Evolutionary conservation across 305 asterid genomes (phyloP), one percentile per base, ranked within the genome.

Genomic region (Solanum chacoense): DNA sequence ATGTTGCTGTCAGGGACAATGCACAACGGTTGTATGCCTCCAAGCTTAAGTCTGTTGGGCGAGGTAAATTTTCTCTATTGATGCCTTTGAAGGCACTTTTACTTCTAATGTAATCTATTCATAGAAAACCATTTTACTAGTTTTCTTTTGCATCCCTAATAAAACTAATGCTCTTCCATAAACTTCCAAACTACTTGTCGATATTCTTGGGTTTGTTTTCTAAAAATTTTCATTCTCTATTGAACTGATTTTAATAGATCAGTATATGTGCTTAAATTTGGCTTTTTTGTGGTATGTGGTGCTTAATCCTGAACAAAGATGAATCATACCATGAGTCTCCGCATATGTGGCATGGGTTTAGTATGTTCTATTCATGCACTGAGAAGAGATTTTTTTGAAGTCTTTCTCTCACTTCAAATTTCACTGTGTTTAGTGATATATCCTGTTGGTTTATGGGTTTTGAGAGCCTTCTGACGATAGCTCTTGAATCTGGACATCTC

Each of bases 1-100:
- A 96, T 92, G 95, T 97, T 93, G 99, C 99, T 79, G 90, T 97
- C 67, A 94, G 99, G 83, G 99, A 97, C 92, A 94, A 91, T 92
- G 99, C 99, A 9, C 98, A 97, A 91, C 92, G 98, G 86, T 91
- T 97, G 90, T 97, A 95, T 90, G 95, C 94, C 59, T 88, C 90
- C 93, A 95, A 93, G 93, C 98, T 97, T 85, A 90, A 91, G 83
- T 90, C 97, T 77, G 85, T 83, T 90, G 90, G 95, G 81, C 94
- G 90, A 92, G 99, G 99, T 96, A 94, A 84, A 11, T 84, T 32
- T 31, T 26, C 59, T 67, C 76, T 37, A 80, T 37, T 84, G 26
- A 87, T 79, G 8, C 45, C 65, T 91, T 63, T 88, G 88, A 84
- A 84, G 50, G 32, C 50, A 84, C 36, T 77, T 45, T 22, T 84